These are phyloP conservation scores for Gossypium laxum DNA, from an alignment of 441 rosid species.

Conservation along the genomic window DNA sequence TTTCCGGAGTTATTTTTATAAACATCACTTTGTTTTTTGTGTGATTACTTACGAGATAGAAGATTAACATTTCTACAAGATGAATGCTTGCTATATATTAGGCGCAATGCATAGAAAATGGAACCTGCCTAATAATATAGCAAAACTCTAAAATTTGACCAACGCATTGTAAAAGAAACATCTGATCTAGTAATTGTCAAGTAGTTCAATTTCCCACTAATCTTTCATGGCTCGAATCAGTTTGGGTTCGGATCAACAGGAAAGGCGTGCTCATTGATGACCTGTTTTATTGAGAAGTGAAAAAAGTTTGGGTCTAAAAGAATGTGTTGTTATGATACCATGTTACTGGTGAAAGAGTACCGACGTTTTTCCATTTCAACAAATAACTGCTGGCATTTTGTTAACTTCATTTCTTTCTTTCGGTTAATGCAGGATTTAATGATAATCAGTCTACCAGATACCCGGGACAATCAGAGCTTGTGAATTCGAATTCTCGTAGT, in stretches of 20 bases:
- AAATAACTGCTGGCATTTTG: neutral
- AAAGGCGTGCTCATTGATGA: neutral
- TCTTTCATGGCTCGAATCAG: neutral
- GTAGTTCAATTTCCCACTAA: neutral
- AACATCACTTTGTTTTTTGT: neutral
- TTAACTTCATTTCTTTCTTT: neutral
- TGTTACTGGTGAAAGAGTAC: too few species aligned
- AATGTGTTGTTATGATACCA: too few species aligned
- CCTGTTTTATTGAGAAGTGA: neutral
- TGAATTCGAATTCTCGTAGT: conserved; percentile 35
- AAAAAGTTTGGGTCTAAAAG: neutral
- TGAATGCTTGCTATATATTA: neutral
- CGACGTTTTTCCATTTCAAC: neutral
- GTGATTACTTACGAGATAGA: neutral
- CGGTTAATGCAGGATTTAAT: conserved; percentile 43
- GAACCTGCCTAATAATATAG: neutral
- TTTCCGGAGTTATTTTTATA: neutral
- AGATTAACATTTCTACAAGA: neutral
- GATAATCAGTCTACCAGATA: conserved; percentile 38
- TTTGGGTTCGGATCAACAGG: neutral
- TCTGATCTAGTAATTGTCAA: neutral
- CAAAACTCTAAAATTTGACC: neutral
- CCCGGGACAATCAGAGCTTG: conserved; percentile 44
- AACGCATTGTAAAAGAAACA: neutral
- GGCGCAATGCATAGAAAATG: neutral